Base-by-base conservation (phyloP, 441 rosid genomes). In the Capsella rubella region DNA sequence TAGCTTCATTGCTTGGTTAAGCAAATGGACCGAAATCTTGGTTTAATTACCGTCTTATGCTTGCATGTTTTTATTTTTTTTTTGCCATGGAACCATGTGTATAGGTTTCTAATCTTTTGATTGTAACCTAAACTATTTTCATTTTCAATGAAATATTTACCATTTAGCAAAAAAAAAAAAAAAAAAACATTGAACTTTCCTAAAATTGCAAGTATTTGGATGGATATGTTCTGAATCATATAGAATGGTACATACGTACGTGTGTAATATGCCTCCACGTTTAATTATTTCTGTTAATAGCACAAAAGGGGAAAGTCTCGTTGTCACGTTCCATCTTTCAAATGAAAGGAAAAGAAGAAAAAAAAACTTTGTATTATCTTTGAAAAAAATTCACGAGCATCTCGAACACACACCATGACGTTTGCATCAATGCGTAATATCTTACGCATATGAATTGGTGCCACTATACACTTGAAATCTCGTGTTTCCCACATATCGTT, bases 351-450 rank as follows among this genome's bases (percentile, higher is more conserved):
- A 32, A 2, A 16, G 9, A 4, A 56, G 0, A 11, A 47, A n/a
- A 2, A 35, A 10, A 35, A 10, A 16, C 4, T 0, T 34, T 54
- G 4, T 35, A 29, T 10, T 21, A 11, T 10, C 3, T 40, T 58
- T 21, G 25, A 34, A 34, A 10, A 6, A 35, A 5, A 15, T 10
- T 64, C 57, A 65, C 45, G 57, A 49, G 69, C 49, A 49, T 34
- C 45, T 65, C 16, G 32, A 50, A 35, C 46, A 18, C 46, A 18
- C 56, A 65, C 13, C 57, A 47, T 65, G 69, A 65, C 57, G 57
- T 47, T 49, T 34, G 46, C 57, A 65, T 65, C 32, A 32, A 49
- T 49, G 34, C 69, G 57, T 63, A 62, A 62, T 43, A 43, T 42
- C 37, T 62, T 43, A 16, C 56, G 43, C 31, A 13, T 47, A 31